A percentile compares a stretch with the other conserved stretches of the same genome.
Conservation (phyloP, 805 yeast genomes). For the Candida dendrica region DNA sequence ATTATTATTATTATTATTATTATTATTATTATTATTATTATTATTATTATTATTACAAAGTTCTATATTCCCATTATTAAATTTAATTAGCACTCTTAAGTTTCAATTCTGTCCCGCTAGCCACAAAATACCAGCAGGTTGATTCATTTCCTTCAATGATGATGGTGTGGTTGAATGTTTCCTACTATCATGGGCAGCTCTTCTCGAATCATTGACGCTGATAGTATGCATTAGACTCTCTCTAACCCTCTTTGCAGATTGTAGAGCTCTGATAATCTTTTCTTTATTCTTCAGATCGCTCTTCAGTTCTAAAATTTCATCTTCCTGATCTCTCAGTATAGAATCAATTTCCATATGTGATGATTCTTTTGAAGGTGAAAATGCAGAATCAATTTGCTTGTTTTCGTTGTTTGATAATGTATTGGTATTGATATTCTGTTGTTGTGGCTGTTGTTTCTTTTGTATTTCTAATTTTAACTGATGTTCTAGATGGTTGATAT, state of each 20-base stretch:
- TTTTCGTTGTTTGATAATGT: constrained; percentile 3
- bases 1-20: no score
- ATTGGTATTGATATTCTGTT: neutral
- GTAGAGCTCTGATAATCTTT: constrained; percentile 66
- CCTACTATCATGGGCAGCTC: constrained; percentile 13
- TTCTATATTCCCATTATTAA: neutral
- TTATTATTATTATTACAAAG: neutral
- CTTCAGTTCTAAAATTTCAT: constrained; percentile 59
- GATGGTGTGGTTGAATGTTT: constrained; percentile 4
- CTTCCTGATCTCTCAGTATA: constrained; percentile 52
- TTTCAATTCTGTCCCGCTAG: neutral
- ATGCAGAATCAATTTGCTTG: neutral
- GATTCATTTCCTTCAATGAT: constrained; percentile 10
- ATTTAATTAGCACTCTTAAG: neutral
- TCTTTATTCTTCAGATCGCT: constrained; percentile 66
- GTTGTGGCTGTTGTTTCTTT: constrained; percentile 1
- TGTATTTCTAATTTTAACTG: constrained; percentile 29
- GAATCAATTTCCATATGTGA: constrained; percentile 14
- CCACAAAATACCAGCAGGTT: neutral
- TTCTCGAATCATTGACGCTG: constrained; percentile 14
- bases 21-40: no score
- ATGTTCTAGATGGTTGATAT: constrained; percentile 51
- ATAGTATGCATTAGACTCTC: constrained; percentile 23
- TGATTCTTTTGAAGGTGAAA: constrained; percentile 6
- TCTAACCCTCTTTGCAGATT: constrained; percentile 57